A percentile compares a stretch with the other conserved stretches of the same genome.
Evolutionary conservation across 257 asterid species (phyloP).

Genomic region (Salvia miltiorrhiza): DNA sequence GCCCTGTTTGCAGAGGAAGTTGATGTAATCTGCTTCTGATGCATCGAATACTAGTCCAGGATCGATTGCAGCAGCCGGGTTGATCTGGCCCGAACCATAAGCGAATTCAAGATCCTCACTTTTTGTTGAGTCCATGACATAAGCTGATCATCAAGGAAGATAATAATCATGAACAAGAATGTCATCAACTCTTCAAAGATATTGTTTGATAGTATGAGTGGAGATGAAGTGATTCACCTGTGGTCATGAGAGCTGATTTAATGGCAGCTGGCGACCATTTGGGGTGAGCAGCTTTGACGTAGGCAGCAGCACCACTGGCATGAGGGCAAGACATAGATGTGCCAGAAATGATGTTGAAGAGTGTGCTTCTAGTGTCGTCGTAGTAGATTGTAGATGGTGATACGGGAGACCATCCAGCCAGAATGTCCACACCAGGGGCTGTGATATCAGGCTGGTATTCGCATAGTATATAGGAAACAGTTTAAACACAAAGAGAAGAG

Average conservation of each 20-base stretch:
- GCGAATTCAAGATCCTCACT: slow-evolving; percentile 38
- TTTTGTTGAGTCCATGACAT: slow-evolving; percentile 29
- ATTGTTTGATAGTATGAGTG: neutral
- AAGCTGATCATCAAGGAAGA: slow-evolving; percentile 25
- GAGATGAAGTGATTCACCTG: slow-evolving; percentile 25
- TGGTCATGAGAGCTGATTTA: slow-evolving; percentile 53
- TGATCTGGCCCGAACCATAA: slow-evolving; percentile 51
- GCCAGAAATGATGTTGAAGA: slow-evolving; percentile 44
- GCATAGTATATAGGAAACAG: neutral
- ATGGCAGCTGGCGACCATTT: slow-evolving; percentile 46
- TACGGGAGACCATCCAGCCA: slow-evolving; percentile 50
- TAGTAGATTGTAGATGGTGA: slow-evolving; percentile 29
- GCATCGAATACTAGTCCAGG: slow-evolving; percentile 47
- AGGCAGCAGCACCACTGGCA: slow-evolving; percentile 44
- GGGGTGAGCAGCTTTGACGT: slow-evolving; percentile 36
- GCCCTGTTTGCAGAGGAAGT: slow-evolving; percentile 56
- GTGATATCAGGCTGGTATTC: slow-evolving; percentile 43
- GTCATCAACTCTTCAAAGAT: neutral
- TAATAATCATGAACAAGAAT: neutral
- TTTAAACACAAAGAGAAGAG: too few species aligned
- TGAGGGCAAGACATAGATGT: slow-evolving; percentile 58
- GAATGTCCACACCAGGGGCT: slow-evolving; percentile 58
- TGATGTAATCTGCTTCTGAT: slow-evolving; percentile 37
- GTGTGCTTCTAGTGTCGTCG: slow-evolving; percentile 27
- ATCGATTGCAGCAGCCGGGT: slow-evolving; percentile 37